Percentiles rank a stretch among this genome's conserved stretches.
Conservation (phyloP, 2,329 filamentous ascomycete species). For the Hyphodiscus sp. region DNA sequence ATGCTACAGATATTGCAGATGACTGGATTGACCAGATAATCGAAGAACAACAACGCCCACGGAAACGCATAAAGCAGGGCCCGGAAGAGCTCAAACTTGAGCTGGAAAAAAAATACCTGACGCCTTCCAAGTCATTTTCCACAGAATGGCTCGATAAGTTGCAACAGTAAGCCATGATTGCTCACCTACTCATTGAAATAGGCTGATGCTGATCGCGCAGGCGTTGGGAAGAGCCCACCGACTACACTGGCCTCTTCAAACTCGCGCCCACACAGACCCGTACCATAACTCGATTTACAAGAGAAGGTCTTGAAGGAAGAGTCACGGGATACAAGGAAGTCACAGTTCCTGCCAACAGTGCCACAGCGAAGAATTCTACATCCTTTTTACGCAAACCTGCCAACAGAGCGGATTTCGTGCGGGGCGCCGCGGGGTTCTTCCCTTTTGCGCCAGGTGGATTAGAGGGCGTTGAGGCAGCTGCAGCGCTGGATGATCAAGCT, state of each 20-base stretch:
- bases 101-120: conserved; percentile 72
- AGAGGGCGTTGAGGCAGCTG: conserved; percentile 78
- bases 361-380: conserved; percentile 91
- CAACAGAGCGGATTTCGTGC: conserved; percentile 80
- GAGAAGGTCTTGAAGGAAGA: conserved; percentile 84
- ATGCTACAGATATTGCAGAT: conserved; percentile 21
- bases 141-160: conserved; percentile 80
- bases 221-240: conserved; percentile 74
- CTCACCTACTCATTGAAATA: neutral
- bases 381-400: conserved; percentile 83
- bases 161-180: conserved; percentile 56
- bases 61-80: conserved; percentile 44
- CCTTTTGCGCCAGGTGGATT: conserved; percentile 89
- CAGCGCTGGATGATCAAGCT: conserved; percentile 73
- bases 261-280: conserved; percentile 87
- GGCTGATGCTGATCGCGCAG: conserved; percentile 28
- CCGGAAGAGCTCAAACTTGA: conserved; percentile 59
- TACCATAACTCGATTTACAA: conserved; percentile 87
- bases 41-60: conserved; percentile 43
- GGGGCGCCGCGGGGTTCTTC: conserved; percentile 88
- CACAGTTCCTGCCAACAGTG: conserved; percentile 81
- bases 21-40: conserved; percentile 54
- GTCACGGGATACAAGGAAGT: conserved; percentile 94
- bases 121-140: conserved; percentile 73
- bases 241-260: conserved; percentile 79